These are phyloP conservation scores for Zalaria sp. DNA, from an alignment of 2,329 filamentous ascomycete genomes.

Conservation along the genomic window DNA sequence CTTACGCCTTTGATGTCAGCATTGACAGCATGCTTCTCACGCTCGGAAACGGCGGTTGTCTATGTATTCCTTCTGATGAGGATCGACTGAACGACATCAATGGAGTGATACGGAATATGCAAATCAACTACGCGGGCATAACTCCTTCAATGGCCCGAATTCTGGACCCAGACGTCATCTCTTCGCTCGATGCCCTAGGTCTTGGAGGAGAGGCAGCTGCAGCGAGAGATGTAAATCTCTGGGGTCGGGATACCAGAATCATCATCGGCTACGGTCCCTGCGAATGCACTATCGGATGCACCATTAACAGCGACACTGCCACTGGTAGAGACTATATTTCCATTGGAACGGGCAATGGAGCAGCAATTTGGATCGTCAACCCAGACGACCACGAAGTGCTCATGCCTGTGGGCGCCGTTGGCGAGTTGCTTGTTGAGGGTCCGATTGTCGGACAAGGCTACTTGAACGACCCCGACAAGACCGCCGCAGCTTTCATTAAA, in stretches of 20 bases:
- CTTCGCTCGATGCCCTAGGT: constrained; percentile 27
- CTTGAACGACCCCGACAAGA: constrained; percentile 18
- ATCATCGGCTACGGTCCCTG: constrained; percentile 32
- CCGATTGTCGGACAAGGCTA: constrained; percentile 32
- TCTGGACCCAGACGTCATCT: constrained; percentile 23
- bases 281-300: constrained; percentile 17
- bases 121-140: constrained; percentile 27
- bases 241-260: constrained; percentile 23
- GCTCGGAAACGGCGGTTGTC: constrained; percentile 6
- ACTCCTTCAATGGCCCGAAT: constrained; percentile 31
- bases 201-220: constrained; percentile 29
- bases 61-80: constrained; percentile 27
- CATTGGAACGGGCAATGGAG: constrained; percentile 9
- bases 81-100: constrained; percentile 34
- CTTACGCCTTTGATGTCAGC: constrained; percentile 8
- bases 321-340: constrained; percentile 5
- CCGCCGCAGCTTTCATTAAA: constrained; percentile 17
- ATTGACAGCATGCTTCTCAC: constrained; percentile 8
- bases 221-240: constrained; percentile 20
- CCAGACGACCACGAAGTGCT: constrained; percentile 13
- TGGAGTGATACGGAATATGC: constrained; percentile 22
- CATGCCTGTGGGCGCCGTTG: constrained; percentile 29
- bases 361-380: constrained; percentile 17
- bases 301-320: constrained; percentile 6
- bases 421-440: constrained; percentile 34